These are phyloP conservation scores for Dendrobium huoshanense DNA, from an alignment of 106 monocot genomes.

Conservation along the genomic window DNA sequence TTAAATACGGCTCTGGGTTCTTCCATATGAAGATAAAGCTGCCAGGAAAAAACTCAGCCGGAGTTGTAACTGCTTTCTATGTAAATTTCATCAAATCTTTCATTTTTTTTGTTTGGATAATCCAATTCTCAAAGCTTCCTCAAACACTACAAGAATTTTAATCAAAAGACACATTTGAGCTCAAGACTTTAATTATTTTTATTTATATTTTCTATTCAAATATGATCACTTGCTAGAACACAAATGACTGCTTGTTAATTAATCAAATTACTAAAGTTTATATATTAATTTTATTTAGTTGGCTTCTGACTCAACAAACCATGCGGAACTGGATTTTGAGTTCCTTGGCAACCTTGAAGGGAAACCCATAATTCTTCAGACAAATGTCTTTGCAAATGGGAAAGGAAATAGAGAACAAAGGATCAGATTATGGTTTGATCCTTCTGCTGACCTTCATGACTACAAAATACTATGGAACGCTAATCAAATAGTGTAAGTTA, in stretches of 20 bases:
- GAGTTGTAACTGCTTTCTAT: conserved; percentile 49
- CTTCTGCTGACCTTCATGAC: conserved; percentile 26
- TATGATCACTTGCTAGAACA: too few relatives aligned
- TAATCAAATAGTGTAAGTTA: conserved; percentile 44
- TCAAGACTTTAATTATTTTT: too few relatives aligned
- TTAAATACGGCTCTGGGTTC: conserved; percentile 31
- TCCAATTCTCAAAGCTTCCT: too few relatives aligned
- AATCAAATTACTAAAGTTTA: not conserved
- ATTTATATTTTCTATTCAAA: too few relatives aligned
- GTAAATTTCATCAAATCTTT: conserved; percentile 9
- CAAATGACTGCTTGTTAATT: not conserved
- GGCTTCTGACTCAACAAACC: conserved; percentile 8
- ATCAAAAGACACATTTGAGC: too few relatives aligned
- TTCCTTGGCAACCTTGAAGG: conserved; percentile 42
- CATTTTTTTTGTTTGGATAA: not conserved
- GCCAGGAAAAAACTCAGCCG: conserved; percentile 31
- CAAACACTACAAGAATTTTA: too few relatives aligned
- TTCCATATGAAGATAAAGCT: conserved; percentile 45
- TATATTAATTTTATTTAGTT: conserved; percentile 8
- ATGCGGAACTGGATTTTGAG: conserved; percentile 45
- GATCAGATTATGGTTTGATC: conserved; percentile 31
- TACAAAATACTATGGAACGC: conserved; percentile 51
- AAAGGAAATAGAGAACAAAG: conserved; percentile 28
- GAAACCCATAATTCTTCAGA: conserved; percentile 29
- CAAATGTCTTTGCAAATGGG: conserved; percentile 34